phyloP scores from a whole-genome alignment of 495 filamentous ascomycete genomes.

The Parmelia sp. region DNA sequence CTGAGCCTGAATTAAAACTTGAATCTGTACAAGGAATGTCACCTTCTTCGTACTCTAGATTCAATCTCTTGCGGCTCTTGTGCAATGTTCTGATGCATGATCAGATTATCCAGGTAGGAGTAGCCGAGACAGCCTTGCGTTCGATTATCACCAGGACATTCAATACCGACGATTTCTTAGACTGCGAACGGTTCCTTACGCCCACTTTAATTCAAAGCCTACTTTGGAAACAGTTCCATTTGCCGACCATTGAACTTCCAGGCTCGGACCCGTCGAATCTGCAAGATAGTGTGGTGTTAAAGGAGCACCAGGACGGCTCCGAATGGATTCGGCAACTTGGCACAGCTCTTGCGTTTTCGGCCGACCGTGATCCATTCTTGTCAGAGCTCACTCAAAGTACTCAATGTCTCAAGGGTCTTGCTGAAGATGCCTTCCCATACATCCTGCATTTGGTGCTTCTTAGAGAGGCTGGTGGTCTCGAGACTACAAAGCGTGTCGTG shows the following conservation, averaged over 20 bases:
- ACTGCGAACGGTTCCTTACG: slow-evolving; percentile 42
- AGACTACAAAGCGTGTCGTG: slow-evolving; percentile 26
- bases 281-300: slow-evolving; percentile 21
- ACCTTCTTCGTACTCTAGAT: slow-evolving; percentile 21
- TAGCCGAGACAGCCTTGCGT: slow-evolving; percentile 72
- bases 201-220: slow-evolving; percentile 38
- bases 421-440: slow-evolving; percentile 66
- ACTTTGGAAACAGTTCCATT: slow-evolving; percentile 41
- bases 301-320: slow-evolving; percentile 22
- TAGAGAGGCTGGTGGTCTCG: slow-evolving; percentile 32
- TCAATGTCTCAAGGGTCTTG: slow-evolving; percentile 55
- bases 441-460: slow-evolving; percentile 72
- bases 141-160: slow-evolving; percentile 56
- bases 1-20: neutral
- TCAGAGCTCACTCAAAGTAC: slow-evolving; percentile 58
- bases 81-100: slow-evolving; percentile 59
- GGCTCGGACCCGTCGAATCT: neutral
- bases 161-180: slow-evolving; percentile 40
- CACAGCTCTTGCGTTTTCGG: slow-evolving; percentile 53
- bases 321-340: slow-evolving; percentile 62
- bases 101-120: slow-evolving; percentile 56
- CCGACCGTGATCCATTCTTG: slow-evolving; percentile 57
- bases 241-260: slow-evolving; percentile 27
- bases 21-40: neutral
- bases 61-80: slow-evolving; percentile 56